Percentiles rank a stretch among this genome's conserved stretches.
phyloP scores from a whole-genome alignment of 2,329 filamentous ascomycete genomes.

The Epicoccum nigrum region DNA sequence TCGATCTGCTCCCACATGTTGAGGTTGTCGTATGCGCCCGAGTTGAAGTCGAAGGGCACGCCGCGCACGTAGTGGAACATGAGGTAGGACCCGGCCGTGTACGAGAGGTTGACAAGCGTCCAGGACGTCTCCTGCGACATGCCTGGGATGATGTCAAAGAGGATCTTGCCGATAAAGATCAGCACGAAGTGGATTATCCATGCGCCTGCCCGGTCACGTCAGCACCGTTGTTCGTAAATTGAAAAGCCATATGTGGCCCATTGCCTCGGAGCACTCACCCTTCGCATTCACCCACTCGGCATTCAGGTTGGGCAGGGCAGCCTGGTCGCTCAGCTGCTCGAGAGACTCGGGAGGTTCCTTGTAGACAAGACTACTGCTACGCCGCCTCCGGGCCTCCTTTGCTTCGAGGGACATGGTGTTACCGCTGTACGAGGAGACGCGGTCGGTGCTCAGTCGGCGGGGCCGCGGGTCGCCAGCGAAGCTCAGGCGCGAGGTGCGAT shows the following conservation, averaged over 20 bases:
- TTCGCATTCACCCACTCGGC: conserved; percentile 99
- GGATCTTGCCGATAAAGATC: conserved; percentile 89
- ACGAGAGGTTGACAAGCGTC: conserved; percentile 98
- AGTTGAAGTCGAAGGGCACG: conserved; percentile 98
- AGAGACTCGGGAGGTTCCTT: conserved; percentile 95
- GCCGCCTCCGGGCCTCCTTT: conserved; percentile 77
- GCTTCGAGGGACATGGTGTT: conserved; percentile 46
- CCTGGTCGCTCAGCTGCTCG: conserved; percentile 97
- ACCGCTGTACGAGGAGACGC: conserved; percentile 22
- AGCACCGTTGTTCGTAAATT: not conserved
- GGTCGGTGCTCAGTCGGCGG: conserved; percentile 38
- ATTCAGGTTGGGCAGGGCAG: conserved; percentile 91
- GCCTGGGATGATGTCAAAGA: conserved; percentile 95
- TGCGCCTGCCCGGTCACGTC: conserved; percentile 67
- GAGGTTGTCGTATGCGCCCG: conserved; percentile 96
- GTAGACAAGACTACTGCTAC: conserved; percentile 98
- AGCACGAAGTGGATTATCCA: conserved; percentile 98
- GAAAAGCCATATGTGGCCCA: not conserved
- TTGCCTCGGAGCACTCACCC: conserved; percentile 64
- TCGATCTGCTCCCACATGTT: conserved; percentile 99
- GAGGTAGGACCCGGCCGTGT: conserved; percentile 98
- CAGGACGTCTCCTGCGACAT: conserved; percentile 98
- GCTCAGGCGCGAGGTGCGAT: conserved; percentile 77
- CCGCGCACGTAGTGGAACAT: conserved; percentile 99
- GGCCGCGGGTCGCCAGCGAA: conserved; percentile 80